phyloP scores from a whole-genome alignment of 768 basidiomycete genomes.

The Suillus weaverae region DNA sequence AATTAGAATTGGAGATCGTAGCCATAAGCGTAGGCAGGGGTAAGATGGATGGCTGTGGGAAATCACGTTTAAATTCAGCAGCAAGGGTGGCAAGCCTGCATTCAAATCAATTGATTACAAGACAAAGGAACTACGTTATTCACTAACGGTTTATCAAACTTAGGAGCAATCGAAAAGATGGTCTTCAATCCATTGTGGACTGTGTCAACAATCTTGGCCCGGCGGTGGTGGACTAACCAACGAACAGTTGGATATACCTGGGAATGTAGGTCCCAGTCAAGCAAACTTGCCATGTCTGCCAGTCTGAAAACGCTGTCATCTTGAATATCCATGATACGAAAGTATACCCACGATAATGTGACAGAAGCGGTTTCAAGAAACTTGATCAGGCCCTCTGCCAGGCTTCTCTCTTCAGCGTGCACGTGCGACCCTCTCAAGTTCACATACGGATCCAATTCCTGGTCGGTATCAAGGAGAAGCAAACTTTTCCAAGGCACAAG shows the following conservation, averaged over 20 bases:
- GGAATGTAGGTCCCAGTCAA: slow-evolving; percentile 81
- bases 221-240: slow-evolving; percentile 87
- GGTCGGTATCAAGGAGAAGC: slow-evolving; percentile 66
- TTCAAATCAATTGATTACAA: slow-evolving; percentile 6
- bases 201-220: slow-evolving; percentile 86
- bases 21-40: slow-evolving; percentile 74
- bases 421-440: slow-evolving; percentile 61
- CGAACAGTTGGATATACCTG: slow-evolving; percentile 90
- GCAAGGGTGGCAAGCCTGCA: slow-evolving; percentile 43
- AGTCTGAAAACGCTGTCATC: slow-evolving; percentile 43
- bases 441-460: slow-evolving; percentile 57
- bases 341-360: slow-evolving; percentile 65
- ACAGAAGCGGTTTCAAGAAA: slow-evolving; percentile 76
- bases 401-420: slow-evolving; percentile 60
- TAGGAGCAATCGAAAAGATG: slow-evolving; percentile 72
- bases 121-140: slow-evolving; percentile 6
- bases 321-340: neutral
- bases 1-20: slow-evolving; percentile 66
- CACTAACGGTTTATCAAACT: slow-evolving; percentile 61
- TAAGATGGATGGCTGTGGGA: slow-evolving; percentile 60
- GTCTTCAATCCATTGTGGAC: slow-evolving; percentile 80
- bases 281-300: slow-evolving; percentile 72
- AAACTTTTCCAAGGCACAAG: slow-evolving; percentile 93
- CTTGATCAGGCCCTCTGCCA: slow-evolving; percentile 70
- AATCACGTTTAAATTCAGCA: slow-evolving; percentile 59